Evolutionary conservation across 305 asterid genomes (phyloP).

Genomic region (Ilex paraguariensis): DNA sequence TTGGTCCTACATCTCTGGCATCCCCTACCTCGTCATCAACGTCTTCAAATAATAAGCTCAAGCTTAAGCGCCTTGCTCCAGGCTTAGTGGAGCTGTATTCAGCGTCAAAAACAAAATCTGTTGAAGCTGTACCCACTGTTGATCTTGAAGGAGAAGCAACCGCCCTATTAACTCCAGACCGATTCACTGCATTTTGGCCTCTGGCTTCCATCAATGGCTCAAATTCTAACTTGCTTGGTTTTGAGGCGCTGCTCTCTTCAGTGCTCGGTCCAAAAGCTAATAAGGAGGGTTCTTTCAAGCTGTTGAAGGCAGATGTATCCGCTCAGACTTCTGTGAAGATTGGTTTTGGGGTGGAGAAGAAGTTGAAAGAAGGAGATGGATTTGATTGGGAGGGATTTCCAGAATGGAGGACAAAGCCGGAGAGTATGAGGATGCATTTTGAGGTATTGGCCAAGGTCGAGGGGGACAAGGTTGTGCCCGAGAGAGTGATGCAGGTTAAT

Average conservation of each 20-base stretch:
- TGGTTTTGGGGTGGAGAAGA: conserved; percentile 78
- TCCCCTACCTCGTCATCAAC: conserved; percentile 64
- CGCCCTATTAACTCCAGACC: conserved; percentile 49
- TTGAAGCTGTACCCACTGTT: conserved; percentile 36
- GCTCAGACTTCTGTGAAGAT: conserved; percentile 83
- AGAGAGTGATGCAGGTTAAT: conserved; percentile 67
- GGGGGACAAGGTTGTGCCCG: conserved; percentile 72
- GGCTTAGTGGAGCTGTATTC: conserved; percentile 89
- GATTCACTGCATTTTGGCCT: conserved; percentile 72
- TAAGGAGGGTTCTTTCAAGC: conserved; percentile 68
- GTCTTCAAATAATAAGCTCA: conserved; percentile 51
- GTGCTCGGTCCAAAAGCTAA: conserved; percentile 61
- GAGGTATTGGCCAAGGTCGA: conserved; percentile 91
- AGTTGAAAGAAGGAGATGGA: conserved; percentile 44
- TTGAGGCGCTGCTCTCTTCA: conserved; percentile 65
- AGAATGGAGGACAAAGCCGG: conserved; percentile 78
- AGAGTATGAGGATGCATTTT: conserved; percentile 64
- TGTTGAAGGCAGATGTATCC: conserved; percentile 75
- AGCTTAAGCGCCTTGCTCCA: conserved; percentile 90
- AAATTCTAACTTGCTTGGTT: conserved; percentile 63
- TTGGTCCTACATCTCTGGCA: conserved; percentile 80
- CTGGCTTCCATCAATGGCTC: conserved; percentile 66
- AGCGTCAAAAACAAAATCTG: conserved; percentile 43
- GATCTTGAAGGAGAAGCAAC: conserved; percentile 64
- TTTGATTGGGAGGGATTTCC: conserved; percentile 42